A percentile compares a stretch with the other conserved stretches of the same genome.
phyloP scores from a whole-genome alignment of 2,329 filamentous ascomycete genomes.

The Bipolaris zeicola region DNA sequence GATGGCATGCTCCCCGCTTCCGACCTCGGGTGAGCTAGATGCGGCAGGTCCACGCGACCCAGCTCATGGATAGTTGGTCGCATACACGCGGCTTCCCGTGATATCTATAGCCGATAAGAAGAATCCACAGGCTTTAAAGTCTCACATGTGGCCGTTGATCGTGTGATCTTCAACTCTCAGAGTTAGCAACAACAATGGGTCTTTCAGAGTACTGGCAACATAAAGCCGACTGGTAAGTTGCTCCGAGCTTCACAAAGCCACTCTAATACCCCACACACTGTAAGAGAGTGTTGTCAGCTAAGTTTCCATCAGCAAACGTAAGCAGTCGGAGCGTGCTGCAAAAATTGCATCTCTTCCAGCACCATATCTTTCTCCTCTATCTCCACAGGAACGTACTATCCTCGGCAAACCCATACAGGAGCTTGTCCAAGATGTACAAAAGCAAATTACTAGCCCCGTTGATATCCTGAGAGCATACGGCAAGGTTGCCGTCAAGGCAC shows the following conservation, averaged over 20 bases:
- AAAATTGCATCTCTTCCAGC: slow-evolving; percentile 71
- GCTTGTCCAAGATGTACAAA: slow-evolving; percentile 78
- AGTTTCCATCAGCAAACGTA: slow-evolving; percentile 65
- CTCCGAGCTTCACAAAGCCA: slow-evolving; percentile 14
- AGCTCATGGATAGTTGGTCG: slow-evolving; percentile 11
- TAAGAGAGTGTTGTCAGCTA: slow-evolving; percentile 12
- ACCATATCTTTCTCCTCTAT: slow-evolving; percentile 70
- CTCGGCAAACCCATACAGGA: slow-evolving; percentile 76
- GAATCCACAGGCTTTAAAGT: slow-evolving; percentile 3
- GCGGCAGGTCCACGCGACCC: slow-evolving; percentile 14
- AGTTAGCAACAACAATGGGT: slow-evolving; percentile 48
- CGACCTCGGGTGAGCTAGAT: slow-evolving; percentile 9
- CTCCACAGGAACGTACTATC: slow-evolving; percentile 67
- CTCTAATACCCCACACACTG: slow-evolving; percentile 9
- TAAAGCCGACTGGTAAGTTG: slow-evolving; percentile 69
- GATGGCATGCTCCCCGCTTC: slow-evolving; percentile 13
- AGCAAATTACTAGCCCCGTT: slow-evolving; percentile 66
- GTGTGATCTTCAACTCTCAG: background rate
- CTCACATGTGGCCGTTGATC: background rate
- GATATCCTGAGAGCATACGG: slow-evolving; percentile 84
- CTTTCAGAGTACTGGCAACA: slow-evolving; percentile 73
- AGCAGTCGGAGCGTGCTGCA: slow-evolving; percentile 74
- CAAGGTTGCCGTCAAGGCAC: slow-evolving; percentile 82
- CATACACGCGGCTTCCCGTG: slow-evolving; percentile 15
- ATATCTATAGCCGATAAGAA: slow-evolving; percentile 22